Evolutionary conservation across 169 alveolate genomes (phyloP).

Genomic region (Toxoplasma gondii): DNA sequence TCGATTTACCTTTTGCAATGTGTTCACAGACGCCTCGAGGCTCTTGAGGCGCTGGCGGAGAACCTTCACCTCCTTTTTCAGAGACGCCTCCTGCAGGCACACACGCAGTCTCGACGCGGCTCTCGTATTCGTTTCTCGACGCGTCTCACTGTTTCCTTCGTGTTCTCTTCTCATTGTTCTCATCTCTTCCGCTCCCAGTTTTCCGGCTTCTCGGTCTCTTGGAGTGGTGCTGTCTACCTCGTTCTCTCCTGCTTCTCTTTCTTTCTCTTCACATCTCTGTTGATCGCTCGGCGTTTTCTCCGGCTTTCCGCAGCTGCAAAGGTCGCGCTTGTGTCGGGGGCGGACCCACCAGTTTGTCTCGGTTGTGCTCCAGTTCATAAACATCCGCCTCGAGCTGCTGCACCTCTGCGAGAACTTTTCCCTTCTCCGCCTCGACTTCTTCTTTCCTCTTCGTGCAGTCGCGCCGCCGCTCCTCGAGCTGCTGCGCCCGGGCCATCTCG

Average conservation of each 20-base stretch:
- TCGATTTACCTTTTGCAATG: conserved; percentile 24
- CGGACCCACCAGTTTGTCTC: conserved; percentile 62
- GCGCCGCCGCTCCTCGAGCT: background rate
- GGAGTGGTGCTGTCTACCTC: no score
- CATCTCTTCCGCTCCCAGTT: conserved; percentile 67
- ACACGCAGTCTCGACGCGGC: background rate
- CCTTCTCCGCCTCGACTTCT: conserved; percentile 3
- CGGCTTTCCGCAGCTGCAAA: background rate
- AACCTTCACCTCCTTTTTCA: conserved; percentile 40
- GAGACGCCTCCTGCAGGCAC: conserved; percentile 39
- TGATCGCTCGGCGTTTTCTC: no score
- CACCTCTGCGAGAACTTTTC: background rate
- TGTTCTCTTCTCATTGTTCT: conserved; percentile 69
- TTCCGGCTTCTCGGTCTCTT: conserved; percentile 70
- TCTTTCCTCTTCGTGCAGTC: conserved; percentile 25
- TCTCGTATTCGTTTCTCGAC: background rate
- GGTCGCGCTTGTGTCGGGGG: conserved; percentile 39
- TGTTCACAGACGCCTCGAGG: conserved; percentile 13
- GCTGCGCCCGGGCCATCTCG: background rate
- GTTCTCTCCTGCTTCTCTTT: no score
- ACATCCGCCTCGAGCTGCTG: conserved; percentile 23
- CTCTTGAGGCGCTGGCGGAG: conserved; percentile 46
- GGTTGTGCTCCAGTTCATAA: conserved; percentile 66
- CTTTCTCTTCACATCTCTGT: conserved; percentile 64
- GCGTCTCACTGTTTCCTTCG: no score